Evolutionary conservation across 805 yeast species (phyloP).

Genomic region (Yarrowia deformans): DNA sequence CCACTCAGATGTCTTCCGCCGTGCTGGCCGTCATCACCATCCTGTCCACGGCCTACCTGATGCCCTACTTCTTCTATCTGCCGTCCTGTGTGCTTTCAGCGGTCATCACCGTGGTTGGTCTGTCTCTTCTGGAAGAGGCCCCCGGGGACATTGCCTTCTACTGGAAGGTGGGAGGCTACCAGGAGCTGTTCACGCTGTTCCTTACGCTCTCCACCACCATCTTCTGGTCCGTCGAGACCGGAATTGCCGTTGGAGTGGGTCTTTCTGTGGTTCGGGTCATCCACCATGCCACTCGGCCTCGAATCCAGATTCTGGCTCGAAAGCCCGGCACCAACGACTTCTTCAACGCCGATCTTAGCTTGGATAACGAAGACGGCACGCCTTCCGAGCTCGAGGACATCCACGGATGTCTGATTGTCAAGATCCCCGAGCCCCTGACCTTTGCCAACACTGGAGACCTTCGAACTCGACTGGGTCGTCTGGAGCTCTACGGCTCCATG

Average conservation of each 20-base stretch:
- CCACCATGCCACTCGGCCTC: constrained; percentile 78
- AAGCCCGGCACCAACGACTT: constrained; percentile 66
- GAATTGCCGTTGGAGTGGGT: constrained; percentile 85
- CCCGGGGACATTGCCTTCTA: constrained; percentile 82
- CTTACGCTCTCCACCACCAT: constrained; percentile 71
- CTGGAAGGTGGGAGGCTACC: constrained; percentile 72
- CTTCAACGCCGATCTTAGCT: constrained; percentile 67
- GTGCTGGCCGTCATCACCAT: constrained; percentile 81
- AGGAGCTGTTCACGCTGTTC: constrained; percentile 72
- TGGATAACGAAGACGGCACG: constrained; percentile 53
- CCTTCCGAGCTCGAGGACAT: constrained; percentile 53
- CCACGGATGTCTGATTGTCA: constrained; percentile 78
- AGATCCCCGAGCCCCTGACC: constrained; percentile 86
- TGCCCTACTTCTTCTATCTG: constrained; percentile 70
- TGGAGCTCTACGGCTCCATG: constrained; percentile 80
- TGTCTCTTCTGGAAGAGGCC: constrained; percentile 79
- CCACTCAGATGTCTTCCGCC: constrained; percentile 82
- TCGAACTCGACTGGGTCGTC: constrained; percentile 66
- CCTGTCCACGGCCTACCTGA: constrained; percentile 64
- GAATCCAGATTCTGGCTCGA: constrained; percentile 83
- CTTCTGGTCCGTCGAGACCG: constrained; percentile 83
- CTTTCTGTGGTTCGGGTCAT: constrained; percentile 82
- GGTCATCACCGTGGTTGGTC: constrained; percentile 78
- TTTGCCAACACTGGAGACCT: constrained; percentile 86
- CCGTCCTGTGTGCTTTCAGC: constrained; percentile 84